Evolutionary conservation across 2,329 filamentous ascomycete genomes (phyloP).

Genomic region (Fusarium sp.): DNA sequence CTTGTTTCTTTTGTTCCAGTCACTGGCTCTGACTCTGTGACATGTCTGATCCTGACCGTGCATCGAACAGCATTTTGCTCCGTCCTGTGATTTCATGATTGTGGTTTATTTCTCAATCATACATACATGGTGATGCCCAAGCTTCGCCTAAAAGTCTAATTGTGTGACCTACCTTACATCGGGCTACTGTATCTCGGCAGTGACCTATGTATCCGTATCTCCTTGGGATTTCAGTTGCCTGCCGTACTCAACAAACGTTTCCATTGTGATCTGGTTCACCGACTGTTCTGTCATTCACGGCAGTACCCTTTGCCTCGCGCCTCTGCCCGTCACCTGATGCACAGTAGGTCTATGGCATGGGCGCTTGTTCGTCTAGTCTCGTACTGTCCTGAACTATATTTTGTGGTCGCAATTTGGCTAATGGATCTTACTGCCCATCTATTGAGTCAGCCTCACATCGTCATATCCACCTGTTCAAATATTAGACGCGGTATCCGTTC

Average conservation of each 20-base stretch:
- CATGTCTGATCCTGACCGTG: not conserved
- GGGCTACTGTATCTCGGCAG: slow-evolving; percentile 1
- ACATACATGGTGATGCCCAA: not conserved
- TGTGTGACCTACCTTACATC: not conserved
- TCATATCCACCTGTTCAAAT: slow-evolving; percentile 1
- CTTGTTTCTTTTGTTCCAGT: not conserved
- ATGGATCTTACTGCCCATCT: not conserved
- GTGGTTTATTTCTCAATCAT: slow-evolving; percentile 8
- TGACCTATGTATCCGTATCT: slow-evolving; percentile 2
- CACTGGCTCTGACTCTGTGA: not conserved
- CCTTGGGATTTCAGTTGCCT: not conserved
- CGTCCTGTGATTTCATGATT: slow-evolving; percentile 3
- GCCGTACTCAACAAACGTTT: slow-evolving; percentile 10
- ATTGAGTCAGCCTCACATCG: slow-evolving; percentile 36
- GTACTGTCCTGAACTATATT: slow-evolving; percentile 28
- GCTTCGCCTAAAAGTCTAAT: slow-evolving; percentile 45
- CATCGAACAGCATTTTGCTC: not conserved
- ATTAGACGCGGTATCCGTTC: not conserved
- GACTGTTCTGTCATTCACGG: slow-evolving; percentile 16
- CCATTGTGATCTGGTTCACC: slow-evolving; percentile 12
- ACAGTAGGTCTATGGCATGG: not conserved
- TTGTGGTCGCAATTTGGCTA: slow-evolving; percentile 17
- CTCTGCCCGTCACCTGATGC: slow-evolving; percentile 19
- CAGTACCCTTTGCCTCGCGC: slow-evolving; percentile 11
- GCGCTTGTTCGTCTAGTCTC: slow-evolving; percentile 26